A percentile compares a stretch with the other conserved stretches of the same genome.
Evolutionary conservation across 768 basidiomycete genomes (phyloP).

Genomic region (Russula virescens): DNA sequence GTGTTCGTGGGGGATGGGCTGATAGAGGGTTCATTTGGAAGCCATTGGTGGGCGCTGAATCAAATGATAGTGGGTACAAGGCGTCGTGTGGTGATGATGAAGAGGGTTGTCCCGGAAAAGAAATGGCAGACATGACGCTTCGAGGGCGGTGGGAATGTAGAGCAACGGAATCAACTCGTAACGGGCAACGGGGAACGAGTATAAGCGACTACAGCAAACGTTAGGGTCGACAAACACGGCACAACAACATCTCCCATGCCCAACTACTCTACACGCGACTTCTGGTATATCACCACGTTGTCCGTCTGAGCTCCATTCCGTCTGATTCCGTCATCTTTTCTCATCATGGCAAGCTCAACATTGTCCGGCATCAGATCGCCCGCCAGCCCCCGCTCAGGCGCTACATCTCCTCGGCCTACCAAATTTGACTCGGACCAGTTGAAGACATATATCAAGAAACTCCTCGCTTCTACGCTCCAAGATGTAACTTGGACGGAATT

Average conservation of each 20-base stretch:
- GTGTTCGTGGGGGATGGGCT: slow-evolving; percentile 72
- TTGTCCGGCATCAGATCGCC: slow-evolving; percentile 53
- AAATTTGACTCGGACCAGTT: slow-evolving; percentile 68
- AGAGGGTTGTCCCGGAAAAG: slow-evolving; percentile 49
- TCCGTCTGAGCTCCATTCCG: neutral
- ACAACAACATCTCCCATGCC: slow-evolving; percentile 10
- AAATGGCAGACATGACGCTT: slow-evolving; percentile 55
- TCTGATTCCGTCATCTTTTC: neutral
- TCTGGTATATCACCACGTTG: no score
- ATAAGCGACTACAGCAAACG: no score
- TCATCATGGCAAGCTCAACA: slow-evolving; percentile 13
- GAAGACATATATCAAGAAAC: slow-evolving; percentile 76
- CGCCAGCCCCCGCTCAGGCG: slow-evolving; percentile 53
- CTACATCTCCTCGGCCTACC: slow-evolving; percentile 46
- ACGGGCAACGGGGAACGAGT: no score
- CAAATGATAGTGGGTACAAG: slow-evolving; percentile 52
- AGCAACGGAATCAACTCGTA: no score
- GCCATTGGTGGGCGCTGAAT: slow-evolving; percentile 36
- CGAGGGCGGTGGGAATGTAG: slow-evolving; percentile 5
- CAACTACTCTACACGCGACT: no score
- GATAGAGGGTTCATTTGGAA: slow-evolving; percentile 84
- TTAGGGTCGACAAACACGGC: slow-evolving; percentile 5
- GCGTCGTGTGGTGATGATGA: slow-evolving; percentile 42
- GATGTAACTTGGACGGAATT: slow-evolving; percentile 58
- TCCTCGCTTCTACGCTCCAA: slow-evolving; percentile 64